Base-by-base conservation (phyloP, 148 eudicot species). In the Nepenthes mirabilis region DNA sequence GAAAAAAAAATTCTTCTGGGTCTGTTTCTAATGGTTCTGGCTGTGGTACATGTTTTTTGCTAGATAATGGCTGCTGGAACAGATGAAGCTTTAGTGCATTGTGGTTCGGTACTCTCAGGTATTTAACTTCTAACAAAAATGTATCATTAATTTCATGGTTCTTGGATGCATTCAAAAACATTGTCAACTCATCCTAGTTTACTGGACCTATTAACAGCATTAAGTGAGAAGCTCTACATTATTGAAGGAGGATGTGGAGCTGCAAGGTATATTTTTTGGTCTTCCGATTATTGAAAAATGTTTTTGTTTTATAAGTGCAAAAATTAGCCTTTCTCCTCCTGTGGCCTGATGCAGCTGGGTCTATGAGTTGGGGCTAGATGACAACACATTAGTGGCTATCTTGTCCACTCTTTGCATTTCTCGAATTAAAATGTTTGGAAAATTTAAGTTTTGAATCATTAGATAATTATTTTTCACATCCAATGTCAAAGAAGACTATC, bases 171-270 rank as follows among this genome's bases (percentile, higher is more conserved):
- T 43, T 34, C 33, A 54, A 43, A 6, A 4, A 23, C 8, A 33
- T 57, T 45, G 55, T 60, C 57, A 53, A 63, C 58, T 53, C 37
- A 57, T 66, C 43, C 33, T 23, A 43, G 14, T 6, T 35, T 61
- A 34, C 37, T 55, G 74, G 58, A 13, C 49, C 59, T 65, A 13
- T 70, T 70, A 47, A 63, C 81, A 94, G 99, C 93, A 49, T 66
- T 94, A 70, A 89, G 99, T 66, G 99, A 94, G 84, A 94, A 89
- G 79, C 84, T 94, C 34, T 94, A 94, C 69, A 72, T 94, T 67
- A 82, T 94, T 58, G 81, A 71, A 71, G 99, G 99, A 70, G 93
- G 93, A 70, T 94, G 99, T 72, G 99, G 99, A 63, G 85, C 99
- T 69, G 99, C 95, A 80, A 94, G 99, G 99, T 94, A 84, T 34